A percentile compares a stretch with the other conserved stretches of the same genome.
phyloP scores from a whole-genome alignment of 495 filamentous ascomycete genomes.

The Pyrenopolyporus hunteri region DNA sequence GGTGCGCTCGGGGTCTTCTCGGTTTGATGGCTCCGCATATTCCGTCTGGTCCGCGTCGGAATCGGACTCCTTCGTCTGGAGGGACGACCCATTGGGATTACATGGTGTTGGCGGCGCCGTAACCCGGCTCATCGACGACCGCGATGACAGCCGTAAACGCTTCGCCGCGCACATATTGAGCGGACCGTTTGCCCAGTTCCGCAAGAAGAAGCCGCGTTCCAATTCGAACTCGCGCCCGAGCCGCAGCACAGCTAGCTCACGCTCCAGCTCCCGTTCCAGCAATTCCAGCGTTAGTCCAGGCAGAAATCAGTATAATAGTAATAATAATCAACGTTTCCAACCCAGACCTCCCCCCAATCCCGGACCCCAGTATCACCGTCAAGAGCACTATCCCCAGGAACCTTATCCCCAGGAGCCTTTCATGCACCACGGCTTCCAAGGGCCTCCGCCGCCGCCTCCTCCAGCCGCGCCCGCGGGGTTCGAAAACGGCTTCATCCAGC shows the following conservation, averaged over 20 bases:
- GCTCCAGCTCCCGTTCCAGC: slow-evolving; percentile 15
- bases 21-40: slow-evolving; percentile 25
- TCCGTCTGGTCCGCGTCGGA: slow-evolving; percentile 41
- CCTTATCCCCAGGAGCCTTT: background rate
- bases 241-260: slow-evolving; percentile 19
- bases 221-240: slow-evolving; percentile 23
- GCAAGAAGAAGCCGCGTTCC: slow-evolving; percentile 27
- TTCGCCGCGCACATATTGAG: slow-evolving; percentile 39
- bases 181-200: slow-evolving; percentile 39
- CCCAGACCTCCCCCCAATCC: slow-evolving; percentile 1
- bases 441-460: slow-evolving; percentile 24
- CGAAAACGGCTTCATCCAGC: slow-evolving; percentile 41
- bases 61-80: slow-evolving; percentile 40
- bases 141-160: slow-evolving; percentile 30
- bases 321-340: slow-evolving; percentile 15
- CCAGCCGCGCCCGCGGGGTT: slow-evolving; percentile 26
- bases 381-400: background rate
- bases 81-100: slow-evolving; percentile 36
- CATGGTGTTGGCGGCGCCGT: slow-evolving; percentile 41
- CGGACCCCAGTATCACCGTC: slow-evolving; percentile 21
- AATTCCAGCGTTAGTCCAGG: background rate
- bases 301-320: background rate
- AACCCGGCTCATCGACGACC: slow-evolving; percentile 37
- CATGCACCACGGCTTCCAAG: slow-evolving; percentile 11
- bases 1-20: slow-evolving; percentile 8